A percentile compares a stretch with the other conserved stretches of the same genome.
Conservation (phyloP, 1,284 basidiomycete species). For the Nidula niveotomentosa region DNA sequence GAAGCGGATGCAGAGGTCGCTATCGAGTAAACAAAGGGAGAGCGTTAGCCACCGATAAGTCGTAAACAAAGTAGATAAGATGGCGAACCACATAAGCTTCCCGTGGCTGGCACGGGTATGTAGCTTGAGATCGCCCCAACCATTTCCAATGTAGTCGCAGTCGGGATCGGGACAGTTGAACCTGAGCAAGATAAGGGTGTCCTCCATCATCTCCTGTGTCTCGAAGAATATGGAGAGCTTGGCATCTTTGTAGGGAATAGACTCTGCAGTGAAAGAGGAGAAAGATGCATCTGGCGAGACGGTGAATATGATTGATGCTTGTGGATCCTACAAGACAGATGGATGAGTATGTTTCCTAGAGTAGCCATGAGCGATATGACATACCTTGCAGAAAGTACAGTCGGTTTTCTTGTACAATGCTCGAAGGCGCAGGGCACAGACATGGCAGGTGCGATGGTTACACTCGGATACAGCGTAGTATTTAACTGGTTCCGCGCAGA, state of each 20-base stretch:
- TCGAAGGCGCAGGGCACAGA: slow-evolving; percentile 88
- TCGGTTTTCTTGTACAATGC: slow-evolving; percentile 93
- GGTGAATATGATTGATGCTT: slow-evolving; percentile 84
- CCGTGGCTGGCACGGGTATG: slow-evolving; percentile 79
- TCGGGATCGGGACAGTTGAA: slow-evolving; percentile 84
- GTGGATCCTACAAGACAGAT: slow-evolving; percentile 59
- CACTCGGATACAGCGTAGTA: slow-evolving; percentile 90
- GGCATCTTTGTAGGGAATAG: slow-evolving; percentile 68
- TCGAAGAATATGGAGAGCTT: slow-evolving; percentile 88
- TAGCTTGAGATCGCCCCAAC: slow-evolving; percentile 88
- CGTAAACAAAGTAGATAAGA: background rate
- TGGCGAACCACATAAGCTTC: slow-evolving; percentile 76
- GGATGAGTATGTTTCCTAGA: background rate
- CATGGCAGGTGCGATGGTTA: slow-evolving; percentile 91
- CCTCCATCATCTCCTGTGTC: slow-evolving; percentile 93
- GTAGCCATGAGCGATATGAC: slow-evolving; percentile 2
- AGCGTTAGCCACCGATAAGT: background rate
- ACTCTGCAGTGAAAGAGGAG: slow-evolving; percentile 57
- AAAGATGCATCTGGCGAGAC: slow-evolving; percentile 65
- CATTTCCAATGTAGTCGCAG: slow-evolving; percentile 83
- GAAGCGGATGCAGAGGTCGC: slow-evolving; percentile 85
- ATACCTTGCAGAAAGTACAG: slow-evolving; percentile 97
- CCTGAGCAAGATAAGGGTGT: slow-evolving; percentile 87
- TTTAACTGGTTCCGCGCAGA: slow-evolving; percentile 94
- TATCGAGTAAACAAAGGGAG: slow-evolving; percentile 22